These are phyloP conservation scores for Daldinia grandis DNA, from an alignment of 495 filamentous ascomycete genomes.

Conservation along the genomic window DNA sequence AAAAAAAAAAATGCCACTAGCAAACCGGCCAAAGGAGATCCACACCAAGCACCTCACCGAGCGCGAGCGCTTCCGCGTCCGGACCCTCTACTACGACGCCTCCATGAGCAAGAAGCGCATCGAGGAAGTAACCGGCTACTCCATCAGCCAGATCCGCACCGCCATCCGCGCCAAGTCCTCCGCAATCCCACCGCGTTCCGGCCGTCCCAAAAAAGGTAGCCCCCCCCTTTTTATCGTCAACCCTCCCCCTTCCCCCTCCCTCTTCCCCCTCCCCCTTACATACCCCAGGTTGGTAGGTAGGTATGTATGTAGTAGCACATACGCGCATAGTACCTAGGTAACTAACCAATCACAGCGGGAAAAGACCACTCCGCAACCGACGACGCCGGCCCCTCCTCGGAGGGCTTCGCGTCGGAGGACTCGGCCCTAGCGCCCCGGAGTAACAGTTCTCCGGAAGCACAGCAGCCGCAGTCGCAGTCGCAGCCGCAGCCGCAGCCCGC, in stretches of 20 bases:
- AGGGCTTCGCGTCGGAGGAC: not conserved
- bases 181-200: constrained; percentile 29
- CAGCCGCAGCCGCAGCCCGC: not conserved
- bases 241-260: not conserved
- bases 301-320: not conserved
- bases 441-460: not conserved
- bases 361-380: not conserved
- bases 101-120: constrained; percentile 38
- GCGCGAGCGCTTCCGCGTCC: constrained; percentile 42
- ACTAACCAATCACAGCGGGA: not conserved
- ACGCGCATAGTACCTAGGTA: no score
- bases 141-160: constrained; percentile 42
- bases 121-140: constrained; percentile 41
- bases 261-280: not conserved
- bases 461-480: not conserved
- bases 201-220: constrained; percentile 36
- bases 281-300: not conserved
- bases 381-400: not conserved
- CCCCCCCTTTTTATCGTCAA: no score
- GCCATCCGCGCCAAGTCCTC: constrained; percentile 40
- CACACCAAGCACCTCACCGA: constrained; percentile 44
- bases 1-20: not conserved
- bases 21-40: constrained; percentile 35
- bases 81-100: constrained; percentile 45
- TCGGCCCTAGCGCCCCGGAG: not conserved